Conservation (phyloP, 2,329 filamentous ascomycete species). For the Lojkania enalia region DNA sequence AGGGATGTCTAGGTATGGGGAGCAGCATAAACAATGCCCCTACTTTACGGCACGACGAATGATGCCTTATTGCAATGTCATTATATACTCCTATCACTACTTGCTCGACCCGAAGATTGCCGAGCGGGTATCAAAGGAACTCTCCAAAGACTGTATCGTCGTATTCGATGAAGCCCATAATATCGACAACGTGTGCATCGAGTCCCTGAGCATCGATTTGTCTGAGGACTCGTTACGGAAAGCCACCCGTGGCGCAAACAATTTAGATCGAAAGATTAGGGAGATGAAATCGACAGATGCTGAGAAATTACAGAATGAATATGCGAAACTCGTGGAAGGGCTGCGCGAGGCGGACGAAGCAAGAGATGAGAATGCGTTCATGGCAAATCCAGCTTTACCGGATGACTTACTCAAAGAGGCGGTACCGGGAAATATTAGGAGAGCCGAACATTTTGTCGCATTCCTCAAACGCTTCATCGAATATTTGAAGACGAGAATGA, state of each 20-base stretch:
- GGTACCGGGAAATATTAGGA: constrained; percentile 91
- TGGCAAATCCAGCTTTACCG: constrained; percentile 91
- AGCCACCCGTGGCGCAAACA: constrained; percentile 86
- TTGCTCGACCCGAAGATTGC: constrained; percentile 97
- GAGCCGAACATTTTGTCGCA: constrained; percentile 93
- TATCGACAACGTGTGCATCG: constrained; percentile 99
- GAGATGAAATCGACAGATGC: constrained; percentile 97
- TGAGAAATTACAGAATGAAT: constrained; percentile 91
- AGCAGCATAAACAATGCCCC: constrained; percentile 94
- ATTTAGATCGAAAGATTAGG: constrained; percentile 84
- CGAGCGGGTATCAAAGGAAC: constrained; percentile 88
- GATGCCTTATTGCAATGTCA: constrained; percentile 99
- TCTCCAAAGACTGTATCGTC: constrained; percentile 97
- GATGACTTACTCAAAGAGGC: constrained; percentile 95
- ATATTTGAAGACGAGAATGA: constrained; percentile 97
- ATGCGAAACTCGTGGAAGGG: constrained; percentile 91
- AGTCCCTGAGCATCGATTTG: constrained; percentile 93
- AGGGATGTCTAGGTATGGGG: constrained; percentile 83
- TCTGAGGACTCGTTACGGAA: constrained; percentile 93
- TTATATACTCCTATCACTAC: constrained; percentile 99
- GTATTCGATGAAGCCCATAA: constrained; percentile 99
- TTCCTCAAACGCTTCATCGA: constrained; percentile 97
- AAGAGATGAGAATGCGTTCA: constrained; percentile 91
- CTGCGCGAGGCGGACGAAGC: constrained; percentile 85
- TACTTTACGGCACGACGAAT: constrained; percentile 96